These are phyloP conservation scores for Orbilia brochopaga DNA, from an alignment of 2,329 filamentous ascomycete genomes.

Conservation along the genomic window DNA sequence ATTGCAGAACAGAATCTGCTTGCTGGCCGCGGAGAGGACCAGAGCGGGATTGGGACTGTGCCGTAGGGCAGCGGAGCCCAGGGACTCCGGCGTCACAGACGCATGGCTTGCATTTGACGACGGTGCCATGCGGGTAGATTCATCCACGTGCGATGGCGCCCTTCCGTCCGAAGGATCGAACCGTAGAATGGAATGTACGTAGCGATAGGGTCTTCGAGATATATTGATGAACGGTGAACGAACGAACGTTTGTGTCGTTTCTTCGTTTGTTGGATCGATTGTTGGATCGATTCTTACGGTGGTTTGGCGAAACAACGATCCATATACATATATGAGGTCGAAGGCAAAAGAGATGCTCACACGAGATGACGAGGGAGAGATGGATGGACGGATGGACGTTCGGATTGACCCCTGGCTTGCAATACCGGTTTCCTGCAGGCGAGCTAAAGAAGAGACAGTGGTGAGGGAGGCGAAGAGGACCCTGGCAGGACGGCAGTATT, in stretches of 20 bases:
- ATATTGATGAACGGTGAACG: too few species aligned
- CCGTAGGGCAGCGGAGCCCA: slow-evolving; percentile 34
- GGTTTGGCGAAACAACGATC: slow-evolving; percentile 19
- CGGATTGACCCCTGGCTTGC: too few species aligned
- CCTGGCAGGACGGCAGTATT: too few species aligned
- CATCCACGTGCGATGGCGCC: slow-evolving; percentile 13
- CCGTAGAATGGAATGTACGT: too few species aligned
- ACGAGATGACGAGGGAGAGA: neutral
- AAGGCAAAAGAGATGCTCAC: neutral
- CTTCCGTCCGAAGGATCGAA: too few species aligned
- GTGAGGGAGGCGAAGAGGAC: slow-evolving; percentile 22
- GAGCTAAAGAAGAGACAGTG: too few species aligned
- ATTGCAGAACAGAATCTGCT: slow-evolving; percentile 47
- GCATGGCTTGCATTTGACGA: slow-evolving; percentile 37
- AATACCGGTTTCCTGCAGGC: too few species aligned
- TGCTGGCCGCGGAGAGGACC: slow-evolving; percentile 26
- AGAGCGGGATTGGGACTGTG: slow-evolving; percentile 33
- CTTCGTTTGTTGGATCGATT: slow-evolving; percentile 18
- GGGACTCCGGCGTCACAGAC: slow-evolving; percentile 28
- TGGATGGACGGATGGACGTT: neutral
- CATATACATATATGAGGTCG: slow-evolving; percentile 17
- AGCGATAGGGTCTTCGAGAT: too few species aligned
- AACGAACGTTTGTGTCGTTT: too few species aligned
- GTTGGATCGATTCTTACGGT: slow-evolving; percentile 41
- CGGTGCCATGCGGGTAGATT: slow-evolving; percentile 41